These are phyloP conservation scores for Colletotrichum camelliae DNA, from an alignment of 2,329 filamentous ascomycete genomes.

Conservation along the genomic window DNA sequence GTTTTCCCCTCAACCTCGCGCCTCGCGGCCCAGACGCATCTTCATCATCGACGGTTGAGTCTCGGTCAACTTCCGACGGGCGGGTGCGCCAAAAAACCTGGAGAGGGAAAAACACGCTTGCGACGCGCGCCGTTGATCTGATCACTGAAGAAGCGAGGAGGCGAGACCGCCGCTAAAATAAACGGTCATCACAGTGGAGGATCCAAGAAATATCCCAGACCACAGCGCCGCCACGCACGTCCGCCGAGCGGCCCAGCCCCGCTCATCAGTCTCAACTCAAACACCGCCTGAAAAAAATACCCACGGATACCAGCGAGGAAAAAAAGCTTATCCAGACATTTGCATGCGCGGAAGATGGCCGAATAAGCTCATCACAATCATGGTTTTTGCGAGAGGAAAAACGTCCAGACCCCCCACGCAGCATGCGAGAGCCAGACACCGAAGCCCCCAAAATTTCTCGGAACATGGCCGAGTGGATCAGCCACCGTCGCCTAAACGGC, in stretches of 20 bases:
- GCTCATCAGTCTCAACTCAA: neutral
- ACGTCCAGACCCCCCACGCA: neutral
- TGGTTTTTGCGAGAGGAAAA: neutral
- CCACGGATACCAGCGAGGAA: neutral
- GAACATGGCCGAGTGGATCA: conserved; percentile 17
- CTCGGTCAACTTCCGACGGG: neutral
- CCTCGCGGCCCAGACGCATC: neutral
- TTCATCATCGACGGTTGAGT: neutral
- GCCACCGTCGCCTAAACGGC: neutral
- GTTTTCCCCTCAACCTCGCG: neutral
- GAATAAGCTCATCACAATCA: neutral
- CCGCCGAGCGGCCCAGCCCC: neutral
- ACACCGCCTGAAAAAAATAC: neutral
- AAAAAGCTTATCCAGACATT: neutral
- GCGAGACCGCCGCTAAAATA: neutral
- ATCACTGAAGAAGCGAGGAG: neutral
- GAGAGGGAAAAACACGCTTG: neutral
- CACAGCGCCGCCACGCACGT: neutral
- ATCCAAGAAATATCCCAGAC: neutral
- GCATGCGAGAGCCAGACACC: neutral
- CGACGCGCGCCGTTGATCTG: neutral
- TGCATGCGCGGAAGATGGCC: neutral
- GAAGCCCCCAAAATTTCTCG: neutral
- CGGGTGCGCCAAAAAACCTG: neutral
- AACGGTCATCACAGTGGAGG: neutral